phyloP scores from a whole-genome alignment of 768 basidiomycete genomes.

The Suillus spraguei region DNA sequence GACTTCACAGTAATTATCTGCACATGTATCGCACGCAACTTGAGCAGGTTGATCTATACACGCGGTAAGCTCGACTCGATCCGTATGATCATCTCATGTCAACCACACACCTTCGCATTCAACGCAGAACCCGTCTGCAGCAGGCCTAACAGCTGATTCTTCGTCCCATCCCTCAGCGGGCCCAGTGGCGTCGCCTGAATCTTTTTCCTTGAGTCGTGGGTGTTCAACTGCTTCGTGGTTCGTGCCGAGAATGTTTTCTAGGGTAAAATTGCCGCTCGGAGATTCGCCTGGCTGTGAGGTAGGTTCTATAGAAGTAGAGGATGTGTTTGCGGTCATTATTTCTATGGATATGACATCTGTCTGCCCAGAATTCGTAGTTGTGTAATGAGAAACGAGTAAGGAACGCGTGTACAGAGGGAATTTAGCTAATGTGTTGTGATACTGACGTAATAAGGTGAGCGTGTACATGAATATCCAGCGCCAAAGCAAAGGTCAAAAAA shows the following conservation, averaged over 20 bases:
- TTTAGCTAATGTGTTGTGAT: neutral
- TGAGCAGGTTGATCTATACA: slow-evolving; percentile 79
- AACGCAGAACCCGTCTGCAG: slow-evolving; percentile 69
- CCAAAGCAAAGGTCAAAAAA: neutral
- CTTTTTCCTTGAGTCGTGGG: slow-evolving; percentile 38
- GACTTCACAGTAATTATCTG: slow-evolving; percentile 79
- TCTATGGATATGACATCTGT: slow-evolving; percentile 16
- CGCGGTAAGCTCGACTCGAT: neutral
- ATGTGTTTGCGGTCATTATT: slow-evolving; percentile 25
- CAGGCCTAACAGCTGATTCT: slow-evolving; percentile 48
- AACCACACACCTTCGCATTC: slow-evolving; percentile 79
- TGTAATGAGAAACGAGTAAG: slow-evolving; percentile 12
- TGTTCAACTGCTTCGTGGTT: slow-evolving; percentile 67
- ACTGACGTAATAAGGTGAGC: slow-evolving; percentile 26
- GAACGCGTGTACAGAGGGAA: slow-evolving; percentile 16
- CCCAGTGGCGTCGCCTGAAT: slow-evolving; percentile 35
- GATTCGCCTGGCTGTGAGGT: slow-evolving; percentile 12
- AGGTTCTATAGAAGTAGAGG: slow-evolving; percentile 19
- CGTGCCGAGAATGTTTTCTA: slow-evolving; percentile 69
- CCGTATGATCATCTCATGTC: neutral
- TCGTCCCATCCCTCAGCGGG: slow-evolving; percentile 68
- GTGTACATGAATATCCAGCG: slow-evolving; percentile 15
- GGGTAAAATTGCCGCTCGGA: slow-evolving; percentile 45
- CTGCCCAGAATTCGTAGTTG: slow-evolving; percentile 1
- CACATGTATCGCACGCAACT: slow-evolving; percentile 70